Base-by-base conservation (phyloP, 257 asterid genomes). In the Sherardia arvensis region DNA sequence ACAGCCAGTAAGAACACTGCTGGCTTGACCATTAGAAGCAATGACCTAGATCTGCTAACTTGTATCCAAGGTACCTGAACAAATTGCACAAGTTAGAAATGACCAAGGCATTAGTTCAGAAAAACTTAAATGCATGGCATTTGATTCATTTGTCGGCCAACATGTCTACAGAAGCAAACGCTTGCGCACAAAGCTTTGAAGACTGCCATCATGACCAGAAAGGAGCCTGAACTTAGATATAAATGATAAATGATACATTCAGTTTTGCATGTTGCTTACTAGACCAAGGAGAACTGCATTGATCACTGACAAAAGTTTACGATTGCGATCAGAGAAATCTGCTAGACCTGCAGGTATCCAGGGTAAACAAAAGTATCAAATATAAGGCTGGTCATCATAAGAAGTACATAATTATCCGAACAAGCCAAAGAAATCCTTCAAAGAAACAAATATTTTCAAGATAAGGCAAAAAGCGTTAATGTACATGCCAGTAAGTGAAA, bases 61-160 rank as follows among this genome's bases (percentile, higher is more conserved):
- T 92, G 99, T 74, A 92, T 89, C 96, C 96, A 92, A 25, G 97
- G 99, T 66, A 89, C 98, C 98, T 88, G 67, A 71, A 74, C 47
- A 69, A 53, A 51, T 63, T 22, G 17, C 61, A 66, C 56, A 23
- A 11, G 69, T 73, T 60, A 62, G 43, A 66, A 25, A 65, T 18
- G 27, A 36, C 36, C 32, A 15, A 23, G 58, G 5, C 28, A 7
- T 65, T n/a, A 33, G 30, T 61, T 51, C 30, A 45, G 18, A 55
- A 49, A 57, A 38, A 53, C 34, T 28, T 29, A 29, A 61, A 36
- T 40, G 32, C 49, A 38, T n/a, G n/a, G 30, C 56, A 11, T 18
- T 30, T 57, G 45, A 54, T 59, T 56, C 22, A 25, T 29, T 22
- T 32, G 27, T 15, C 22, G 15, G 27, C 38, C 36, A n/a, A 61